Base-by-base conservation (phyloP, 352 stramenopile species). In the Lagenidium giganteum region DNA sequence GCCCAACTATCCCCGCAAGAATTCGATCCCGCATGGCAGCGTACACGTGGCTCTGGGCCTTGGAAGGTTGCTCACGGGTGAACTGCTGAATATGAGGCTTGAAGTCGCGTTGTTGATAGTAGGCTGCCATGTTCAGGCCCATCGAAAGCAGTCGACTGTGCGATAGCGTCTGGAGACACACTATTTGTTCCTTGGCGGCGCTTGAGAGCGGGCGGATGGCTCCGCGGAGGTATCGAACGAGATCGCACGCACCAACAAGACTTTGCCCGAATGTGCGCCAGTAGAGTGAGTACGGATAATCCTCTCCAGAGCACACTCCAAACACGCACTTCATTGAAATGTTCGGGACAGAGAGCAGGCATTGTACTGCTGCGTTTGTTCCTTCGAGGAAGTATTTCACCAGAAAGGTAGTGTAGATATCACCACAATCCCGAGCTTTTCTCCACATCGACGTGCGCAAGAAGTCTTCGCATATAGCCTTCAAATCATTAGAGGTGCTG, bases 391-490 rank as follows among this genome's bases (percentile, higher is more conserved):
- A 66, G 28, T 85, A 84, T 51, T 79, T 80, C 3, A 87, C 74
- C 22, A 94, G 34, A 38, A 90, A 91, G 17, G 64, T 59, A 64
- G 80, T 81, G 47, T 90, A 94, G 11, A 92, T 46, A 44, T 94
- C 82, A 11, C 66, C 67, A 54, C 58, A 64, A 7, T 48, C 39
- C n/a, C 41, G 53, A 16, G 80, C 75, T 29, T 67, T 78, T 22
- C 40, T 49, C 61, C 61, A 74, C 5, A 94, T 62, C 3, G 59
- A 54, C 1, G 62, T 75, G 38, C 59, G 71, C n/a, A 92, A 48
- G 47, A 87, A 92, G 18, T 85, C 70, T 32, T 51, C 39, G 42
- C 69, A 84, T 20, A 85, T 42, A 7, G 48, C 66, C 42, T 66
- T 78, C 40, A 25, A 64, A n/a, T n/a, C n/a, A n/a, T n/a, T n/a